phyloP scores from a whole-genome alignment of 192 early-diverging fungal species.

The Mortierella claussenii region DNA sequence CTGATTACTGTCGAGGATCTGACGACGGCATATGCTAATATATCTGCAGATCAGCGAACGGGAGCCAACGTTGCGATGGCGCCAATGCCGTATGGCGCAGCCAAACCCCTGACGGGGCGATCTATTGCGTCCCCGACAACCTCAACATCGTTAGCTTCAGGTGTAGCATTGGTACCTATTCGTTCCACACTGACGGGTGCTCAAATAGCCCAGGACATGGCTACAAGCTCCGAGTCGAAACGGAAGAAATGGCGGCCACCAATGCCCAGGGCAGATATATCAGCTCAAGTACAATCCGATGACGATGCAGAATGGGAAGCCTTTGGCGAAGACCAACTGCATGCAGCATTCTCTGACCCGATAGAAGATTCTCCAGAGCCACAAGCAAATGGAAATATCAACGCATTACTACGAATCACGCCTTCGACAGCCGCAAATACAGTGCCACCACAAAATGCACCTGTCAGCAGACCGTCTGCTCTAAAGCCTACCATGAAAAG shows the following conservation, averaged over 20 bases:
- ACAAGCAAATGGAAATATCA: background rate
- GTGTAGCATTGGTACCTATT: background rate
- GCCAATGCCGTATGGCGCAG: background rate
- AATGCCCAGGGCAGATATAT: background rate
- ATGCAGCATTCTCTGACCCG: background rate
- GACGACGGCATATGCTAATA: conserved; percentile 14
- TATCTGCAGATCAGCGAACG: conserved; percentile 16
- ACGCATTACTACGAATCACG: background rate
- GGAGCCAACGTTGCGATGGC: background rate
- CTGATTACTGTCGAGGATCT: conserved; percentile 57
- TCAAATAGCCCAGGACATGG: background rate
- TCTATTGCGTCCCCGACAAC: background rate
- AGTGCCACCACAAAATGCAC: background rate
- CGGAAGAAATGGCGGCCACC: conserved; percentile 44
- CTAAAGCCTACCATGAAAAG: conserved; percentile 15
- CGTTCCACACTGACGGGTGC: background rate
- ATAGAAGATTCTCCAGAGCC: background rate
- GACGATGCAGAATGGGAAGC: conserved; percentile 1
- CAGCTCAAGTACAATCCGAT: background rate
- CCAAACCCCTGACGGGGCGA: background rate
- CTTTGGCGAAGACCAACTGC: background rate
- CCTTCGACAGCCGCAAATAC: background rate
- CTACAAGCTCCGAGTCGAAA: background rate
- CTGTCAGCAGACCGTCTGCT: background rate
- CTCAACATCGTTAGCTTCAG: background rate